Evolutionary conservation across 73 alveolate genomes (phyloP), one percentile per base, ranked within the genome.

Genomic region (Halteria grandinella): DNA sequence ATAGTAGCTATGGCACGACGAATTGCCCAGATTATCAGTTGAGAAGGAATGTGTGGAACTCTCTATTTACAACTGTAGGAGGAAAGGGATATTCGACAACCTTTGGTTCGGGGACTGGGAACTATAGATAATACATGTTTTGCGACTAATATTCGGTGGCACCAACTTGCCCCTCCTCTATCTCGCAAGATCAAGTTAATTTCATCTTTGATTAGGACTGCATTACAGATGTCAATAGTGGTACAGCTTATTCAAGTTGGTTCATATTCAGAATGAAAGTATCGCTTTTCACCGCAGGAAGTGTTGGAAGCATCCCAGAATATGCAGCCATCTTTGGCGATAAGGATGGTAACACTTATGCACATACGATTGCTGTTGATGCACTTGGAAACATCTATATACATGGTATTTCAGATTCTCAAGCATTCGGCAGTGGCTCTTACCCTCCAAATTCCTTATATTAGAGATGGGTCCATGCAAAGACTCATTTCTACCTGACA

Each of bases 291-390:
- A 8, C 41, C 14, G 43, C 58, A 21, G 58, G 43, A 25, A 60
- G 24, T 20, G 23, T 60, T 1, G 27, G 21, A 6, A 15, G 25
- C 21, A 40, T 60, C 24, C 77, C 77, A 15, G 1, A 3, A 1
- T 55, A 60, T 21, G 77, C 77, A 4, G 77, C 77, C 14, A 40
- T 40, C 43, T 60, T 60, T 37, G 77, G 77, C 3, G 77, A 60
- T 60, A 60, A 59, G 29, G 59, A 60, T 18, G 77, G 77, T 1
- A 18, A 60, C 21, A 37, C 58, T 25, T 15, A 21, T 24, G 77
- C 60, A 4, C 43, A 60, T 20, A 8, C 58, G 37, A 32, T 60
- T 5, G 77, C 32, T 6, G 77, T 60, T 6, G 77, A 60, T 60
- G 12, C 34, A 11, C n/a, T 17, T 18, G 77, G 77, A 3, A 25